A percentile compares a stretch with the other conserved stretches of the same genome.
phyloP scores from a whole-genome alignment of 495 filamentous ascomycete species.

The Xylaria telfairii region DNA sequence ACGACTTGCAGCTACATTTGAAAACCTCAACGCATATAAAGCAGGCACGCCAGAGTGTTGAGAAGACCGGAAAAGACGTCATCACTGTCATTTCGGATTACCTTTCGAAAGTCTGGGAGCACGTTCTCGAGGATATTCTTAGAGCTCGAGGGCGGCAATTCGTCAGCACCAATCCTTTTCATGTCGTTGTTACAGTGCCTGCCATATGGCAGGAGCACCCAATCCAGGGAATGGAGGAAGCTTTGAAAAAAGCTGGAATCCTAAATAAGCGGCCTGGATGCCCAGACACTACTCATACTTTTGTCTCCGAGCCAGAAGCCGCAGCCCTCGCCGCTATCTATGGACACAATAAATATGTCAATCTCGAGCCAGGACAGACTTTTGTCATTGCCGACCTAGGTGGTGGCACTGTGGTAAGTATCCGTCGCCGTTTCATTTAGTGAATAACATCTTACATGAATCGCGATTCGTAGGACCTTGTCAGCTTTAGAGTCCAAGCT shows the following conservation, averaged over 20 bases:
- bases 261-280: slow-evolving; percentile 16
- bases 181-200: slow-evolving; percentile 37
- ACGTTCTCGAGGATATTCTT: not conserved
- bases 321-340: slow-evolving; percentile 30
- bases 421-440: not conserved
- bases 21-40: not conserved
- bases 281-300: slow-evolving; percentile 23
- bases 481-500: slow-evolving; percentile 10
- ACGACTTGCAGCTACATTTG: not conserved
- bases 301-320: slow-evolving; percentile 40
- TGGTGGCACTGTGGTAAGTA: slow-evolving; percentile 18
- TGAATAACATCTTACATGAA: not conserved
- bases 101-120: slow-evolving; percentile 11
- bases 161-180: slow-evolving; percentile 21
- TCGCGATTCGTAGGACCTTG: slow-evolving; percentile 4
- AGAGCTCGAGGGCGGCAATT: not conserved
- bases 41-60: not conserved
- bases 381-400: slow-evolving; percentile 17
- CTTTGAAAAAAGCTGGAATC: slow-evolving; percentile 30
- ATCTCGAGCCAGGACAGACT: not conserved
- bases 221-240: slow-evolving; percentile 28
- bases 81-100: slow-evolving; percentile 12
- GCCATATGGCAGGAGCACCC: slow-evolving; percentile 41
- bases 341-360: not conserved
- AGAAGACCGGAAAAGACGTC: slow-evolving; percentile 4